Evolutionary conservation across 2,329 filamentous ascomycete genomes (phyloP), one percentile per base, ranked within the genome.

Genomic region (Colletotrichum chlorophyti): DNA sequence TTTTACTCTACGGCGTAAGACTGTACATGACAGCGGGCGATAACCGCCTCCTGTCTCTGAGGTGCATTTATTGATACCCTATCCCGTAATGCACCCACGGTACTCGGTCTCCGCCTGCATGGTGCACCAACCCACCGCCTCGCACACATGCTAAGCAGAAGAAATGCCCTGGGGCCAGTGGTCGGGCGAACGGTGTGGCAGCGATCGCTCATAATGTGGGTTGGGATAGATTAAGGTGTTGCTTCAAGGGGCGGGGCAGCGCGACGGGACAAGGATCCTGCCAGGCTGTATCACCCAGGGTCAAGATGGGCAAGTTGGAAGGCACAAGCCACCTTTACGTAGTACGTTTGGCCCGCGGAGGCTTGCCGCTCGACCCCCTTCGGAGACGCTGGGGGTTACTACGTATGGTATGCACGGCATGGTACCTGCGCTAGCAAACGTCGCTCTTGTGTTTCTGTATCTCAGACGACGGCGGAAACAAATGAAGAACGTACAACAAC

Each of bases 181-280:
- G 51, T 59, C 43, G 51, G 43, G 42, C 55, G 43, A 49, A 49
- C 43, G 17, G 51, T 49, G 55, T 55, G 51, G 43, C 31, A 55
- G 55, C 35, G 55, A 59, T 59, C 43, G 55, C 55, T 59, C 55
- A 29, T 15, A 11, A 55, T 34, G 43, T 55, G 55, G 55, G 52
- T 43, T 59, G 37, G 38, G 40, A 59, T 58, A 60, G 53, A 60
- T 58, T 58, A 60, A 58, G 53, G 41, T 46, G 29, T 46, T 58
- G 58, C 58, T 60, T 60, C 58, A 60, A 60, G 58, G 58, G 53
- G 52, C 46, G 53, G 34, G 32, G 38, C 52, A 60, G 52, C 57
- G 52, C 38, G 38, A 45, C 53, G 38, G 31, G 40, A 41, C 58
- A 21, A 41, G 58, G 58, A 48, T 60, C 27, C 40, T 41, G 46